Base-by-base conservation (phyloP, 192 early-diverging fungal genomes). In the Rhizophagus clarus region DNA sequence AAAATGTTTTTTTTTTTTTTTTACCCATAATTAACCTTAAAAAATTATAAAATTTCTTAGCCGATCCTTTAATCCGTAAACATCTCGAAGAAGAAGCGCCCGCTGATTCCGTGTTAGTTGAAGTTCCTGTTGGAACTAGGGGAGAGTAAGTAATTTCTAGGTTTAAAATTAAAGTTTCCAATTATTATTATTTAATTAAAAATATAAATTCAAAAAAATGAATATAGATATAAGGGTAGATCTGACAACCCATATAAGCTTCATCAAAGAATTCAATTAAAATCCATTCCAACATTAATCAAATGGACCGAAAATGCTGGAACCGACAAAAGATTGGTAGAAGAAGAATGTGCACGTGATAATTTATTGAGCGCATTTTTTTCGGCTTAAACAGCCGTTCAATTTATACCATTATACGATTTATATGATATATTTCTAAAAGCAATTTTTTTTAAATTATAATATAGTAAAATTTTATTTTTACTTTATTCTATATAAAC, bases 81-180 rank as follows among this genome's bases (percentile, higher is more conserved):
- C 14, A 22, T 9, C 11, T 77, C 14, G 40, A 64, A 15, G 10
- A 77, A 15, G 17, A 77, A 47, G 40, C 34, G 4, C 5, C 61
- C 29, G 62, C 5, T 61, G 6, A 31, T 7, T 10, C n/a, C 11
- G 62, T 62, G 6, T 37, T 66, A 6, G 42, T 77, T 62, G 75
- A 77, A 66, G 75, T 49, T 51, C 75, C 75, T 26, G 75, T 77
- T 40, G 75, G 75, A n/a, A 63, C 56, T 20, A 61, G 61, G 66
- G 28, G 5, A 15, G 61, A 77, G 75, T 77, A 51, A 74, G 72
- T 45, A 24, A 28, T 28, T 37, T 42, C 1, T 2, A 37, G 9
- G 42, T 12, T 12, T 45, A 45, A 45, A 45, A 45, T 45, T 45
- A 32, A 40, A 4, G 29, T 7, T 42, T 71, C 22, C 31, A 40